These are phyloP conservation scores for Stachybotrys elegans DNA, from an alignment of 2,329 filamentous ascomycete genomes.

Conservation along the genomic window DNA sequence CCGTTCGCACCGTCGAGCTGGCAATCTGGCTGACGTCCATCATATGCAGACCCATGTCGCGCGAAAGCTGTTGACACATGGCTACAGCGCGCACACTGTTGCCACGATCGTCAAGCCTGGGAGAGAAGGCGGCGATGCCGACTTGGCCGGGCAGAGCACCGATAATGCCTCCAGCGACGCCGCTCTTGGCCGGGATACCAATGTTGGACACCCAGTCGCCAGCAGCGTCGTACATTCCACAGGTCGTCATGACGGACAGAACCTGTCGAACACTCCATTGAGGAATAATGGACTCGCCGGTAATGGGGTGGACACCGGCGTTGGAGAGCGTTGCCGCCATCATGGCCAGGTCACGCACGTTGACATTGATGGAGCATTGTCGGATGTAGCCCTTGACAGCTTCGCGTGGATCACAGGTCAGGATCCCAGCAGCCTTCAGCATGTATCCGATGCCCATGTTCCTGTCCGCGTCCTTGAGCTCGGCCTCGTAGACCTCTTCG, in stretches of 20 bases:
- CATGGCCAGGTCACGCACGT: slow-evolving; percentile 32
- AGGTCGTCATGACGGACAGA: slow-evolving; percentile 35
- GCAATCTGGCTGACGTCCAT: slow-evolving; percentile 28
- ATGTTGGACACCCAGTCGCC: slow-evolving; percentile 33
- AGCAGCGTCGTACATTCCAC: slow-evolving; percentile 35
- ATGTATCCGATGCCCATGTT: slow-evolving; percentile 33
- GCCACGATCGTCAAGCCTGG: slow-evolving; percentile 24
- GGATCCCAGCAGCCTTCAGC: slow-evolving; percentile 34
- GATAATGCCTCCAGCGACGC: slow-evolving; percentile 27
- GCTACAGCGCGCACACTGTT: slow-evolving; percentile 26
- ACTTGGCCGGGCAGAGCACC: slow-evolving; percentile 25
- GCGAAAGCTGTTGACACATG: slow-evolving; percentile 24
- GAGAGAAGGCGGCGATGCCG: slow-evolving; percentile 25
- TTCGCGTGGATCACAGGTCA: slow-evolving; percentile 26
- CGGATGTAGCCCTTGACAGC: slow-evolving; percentile 33
- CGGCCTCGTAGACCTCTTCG: slow-evolving; percentile 32
- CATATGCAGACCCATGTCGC: slow-evolving; percentile 29
- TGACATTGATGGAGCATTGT: slow-evolving; percentile 35
- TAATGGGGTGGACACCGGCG: slow-evolving; percentile 27
- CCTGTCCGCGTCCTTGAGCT: slow-evolving; percentile 26
- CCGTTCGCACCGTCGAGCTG: slow-evolving; percentile 21
- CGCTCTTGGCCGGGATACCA: slow-evolving; percentile 32
- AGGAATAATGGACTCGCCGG: slow-evolving; percentile 26
- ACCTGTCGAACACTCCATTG: slow-evolving; percentile 31
- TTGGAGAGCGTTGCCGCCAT: slow-evolving; percentile 35